A percentile compares a stretch with the other conserved stretches of the same genome.
Conservation (phyloP, 306 rosid species). For the Fragaria vesca region DNA sequence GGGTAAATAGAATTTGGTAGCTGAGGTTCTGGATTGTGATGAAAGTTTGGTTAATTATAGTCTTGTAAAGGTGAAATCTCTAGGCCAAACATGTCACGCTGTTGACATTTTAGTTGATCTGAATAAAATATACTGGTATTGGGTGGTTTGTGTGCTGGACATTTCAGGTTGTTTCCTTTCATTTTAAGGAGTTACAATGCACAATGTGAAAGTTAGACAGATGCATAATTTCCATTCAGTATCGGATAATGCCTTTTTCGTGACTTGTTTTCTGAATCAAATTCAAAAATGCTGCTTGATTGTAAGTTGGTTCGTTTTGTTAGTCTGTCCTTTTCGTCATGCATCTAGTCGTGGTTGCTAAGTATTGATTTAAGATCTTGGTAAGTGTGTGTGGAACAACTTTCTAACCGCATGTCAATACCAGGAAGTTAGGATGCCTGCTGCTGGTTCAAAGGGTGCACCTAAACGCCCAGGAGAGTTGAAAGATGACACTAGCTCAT, state of each 20-base stretch:
- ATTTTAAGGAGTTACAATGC: neutral
- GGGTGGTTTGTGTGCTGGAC: neutral
- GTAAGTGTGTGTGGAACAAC: neutral
- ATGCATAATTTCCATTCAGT: neutral
- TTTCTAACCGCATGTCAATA: slow-evolving; percentile 26
- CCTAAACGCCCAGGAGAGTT: slow-evolving; percentile 74
- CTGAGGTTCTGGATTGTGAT: neutral
- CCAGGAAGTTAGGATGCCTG: slow-evolving; percentile 97
- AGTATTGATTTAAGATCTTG: neutral
- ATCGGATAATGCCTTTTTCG: neutral
- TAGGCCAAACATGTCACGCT: neutral
- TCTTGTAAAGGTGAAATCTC: neutral
- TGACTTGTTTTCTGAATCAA: neutral
- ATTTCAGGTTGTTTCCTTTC: neutral
- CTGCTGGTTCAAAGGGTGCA: slow-evolving; percentile 78
- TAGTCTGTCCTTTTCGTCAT: slow-evolving; percentile 1
- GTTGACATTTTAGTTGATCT: neutral
- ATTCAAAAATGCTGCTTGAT: neutral
- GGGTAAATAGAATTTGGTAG: neutral
- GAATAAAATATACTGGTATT: neutral
- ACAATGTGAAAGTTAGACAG: neutral
- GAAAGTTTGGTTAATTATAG: neutral
- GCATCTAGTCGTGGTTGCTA: neutral
- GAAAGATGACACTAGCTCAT: slow-evolving; percentile 75
- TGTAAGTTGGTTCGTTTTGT: neutral